These are phyloP conservation scores for Pythium brachiatum DNA, from an alignment of 352 stramenopile species.

Conservation along the genomic window DNA sequence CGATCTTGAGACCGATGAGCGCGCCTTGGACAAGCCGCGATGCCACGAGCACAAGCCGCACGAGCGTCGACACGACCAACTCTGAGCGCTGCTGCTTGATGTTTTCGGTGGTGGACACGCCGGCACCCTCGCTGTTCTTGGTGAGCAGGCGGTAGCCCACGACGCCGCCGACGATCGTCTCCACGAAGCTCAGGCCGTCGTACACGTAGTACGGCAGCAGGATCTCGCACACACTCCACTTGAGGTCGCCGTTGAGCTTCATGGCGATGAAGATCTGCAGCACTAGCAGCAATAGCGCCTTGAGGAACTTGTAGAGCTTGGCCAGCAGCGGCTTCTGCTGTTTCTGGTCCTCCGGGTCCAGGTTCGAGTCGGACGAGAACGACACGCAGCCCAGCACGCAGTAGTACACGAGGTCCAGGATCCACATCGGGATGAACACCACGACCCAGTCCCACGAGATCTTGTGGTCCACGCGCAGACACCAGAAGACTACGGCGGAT, in stretches of 20 bases:
- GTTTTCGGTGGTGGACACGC: constrained; percentile 60
- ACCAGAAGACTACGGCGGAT: constrained; percentile 68
- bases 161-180: constrained; percentile 50
- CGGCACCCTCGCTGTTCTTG: constrained; percentile 71
- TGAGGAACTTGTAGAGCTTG: constrained; percentile 84
- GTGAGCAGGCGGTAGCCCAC: constrained; percentile 71
- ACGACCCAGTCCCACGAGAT: constrained; percentile 79
- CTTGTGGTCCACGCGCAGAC: constrained; percentile 66
- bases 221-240: constrained; percentile 58
- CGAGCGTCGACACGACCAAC: constrained; percentile 39
- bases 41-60: constrained; percentile 43
- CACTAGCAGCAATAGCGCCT: constrained; percentile 68
- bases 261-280: constrained; percentile 82
- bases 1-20: constrained; percentile 69
- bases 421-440: constrained; percentile 81
- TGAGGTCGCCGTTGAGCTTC: constrained; percentile 72
- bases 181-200: constrained; percentile 66
- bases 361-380: constrained; percentile 37
- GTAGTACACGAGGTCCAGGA: constrained; percentile 72
- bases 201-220: constrained; percentile 82
- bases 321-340: constrained; percentile 43
- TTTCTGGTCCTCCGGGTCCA: constrained; percentile 63
- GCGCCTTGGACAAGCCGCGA: constrained; percentile 61
- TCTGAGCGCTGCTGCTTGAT: constrained; percentile 60
- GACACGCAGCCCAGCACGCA: constrained; percentile 70